A percentile compares a stretch with the other conserved stretches of the same genome.
These are phyloP conservation scores for Eruca vesicaria DNA, from an alignment of 441 rosid species.

Conservation along the genomic window DNA sequence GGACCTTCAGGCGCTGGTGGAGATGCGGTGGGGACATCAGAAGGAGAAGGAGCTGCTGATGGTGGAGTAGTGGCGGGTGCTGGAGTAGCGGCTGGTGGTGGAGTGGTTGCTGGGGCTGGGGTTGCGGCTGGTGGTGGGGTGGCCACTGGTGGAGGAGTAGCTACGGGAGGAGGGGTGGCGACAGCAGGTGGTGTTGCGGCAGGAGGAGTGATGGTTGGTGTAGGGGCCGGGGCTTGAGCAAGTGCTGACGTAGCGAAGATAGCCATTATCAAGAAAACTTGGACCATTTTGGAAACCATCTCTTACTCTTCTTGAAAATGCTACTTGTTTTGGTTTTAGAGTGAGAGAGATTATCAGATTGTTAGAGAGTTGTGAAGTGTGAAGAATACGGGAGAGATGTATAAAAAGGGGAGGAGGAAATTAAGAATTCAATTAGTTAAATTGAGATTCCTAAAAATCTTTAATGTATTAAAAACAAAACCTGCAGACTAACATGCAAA, in stretches of 20 bases:
- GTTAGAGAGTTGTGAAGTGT: conserved; percentile 14
- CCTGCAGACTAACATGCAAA: conserved; percentile 33
- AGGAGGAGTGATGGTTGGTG: conserved; percentile 34
- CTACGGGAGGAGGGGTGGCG: conserved; percentile 27
- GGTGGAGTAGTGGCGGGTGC: conserved; percentile 28
- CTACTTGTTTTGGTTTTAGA: conserved; percentile 8
- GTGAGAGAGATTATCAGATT: conserved; percentile 6
- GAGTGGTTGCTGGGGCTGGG: conserved; percentile 29
- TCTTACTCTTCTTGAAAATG: neutral
- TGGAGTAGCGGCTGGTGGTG: conserved; percentile 34
- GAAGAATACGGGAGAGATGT: conserved; percentile 15
- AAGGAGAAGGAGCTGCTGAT: conserved; percentile 21
- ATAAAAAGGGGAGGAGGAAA: conserved; percentile 15
- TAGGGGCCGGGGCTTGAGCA: conserved; percentile 36
- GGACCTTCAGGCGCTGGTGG: conserved; percentile 31
- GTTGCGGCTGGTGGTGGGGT: conserved; percentile 32
- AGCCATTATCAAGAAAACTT: conserved; percentile 28
- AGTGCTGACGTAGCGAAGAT: conserved; percentile 29
- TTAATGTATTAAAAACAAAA: neutral
- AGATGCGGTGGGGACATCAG: conserved; percentile 32
- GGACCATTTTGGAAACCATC: conserved; percentile 31
- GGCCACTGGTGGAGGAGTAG: conserved; percentile 27
- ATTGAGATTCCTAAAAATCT: conserved; percentile 20
- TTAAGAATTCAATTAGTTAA: conserved; percentile 16
- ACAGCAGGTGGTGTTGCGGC: conserved; percentile 14